phyloP scores from a whole-genome alignment of 257 asterid genomes.

The Sherardia arvensis region DNA sequence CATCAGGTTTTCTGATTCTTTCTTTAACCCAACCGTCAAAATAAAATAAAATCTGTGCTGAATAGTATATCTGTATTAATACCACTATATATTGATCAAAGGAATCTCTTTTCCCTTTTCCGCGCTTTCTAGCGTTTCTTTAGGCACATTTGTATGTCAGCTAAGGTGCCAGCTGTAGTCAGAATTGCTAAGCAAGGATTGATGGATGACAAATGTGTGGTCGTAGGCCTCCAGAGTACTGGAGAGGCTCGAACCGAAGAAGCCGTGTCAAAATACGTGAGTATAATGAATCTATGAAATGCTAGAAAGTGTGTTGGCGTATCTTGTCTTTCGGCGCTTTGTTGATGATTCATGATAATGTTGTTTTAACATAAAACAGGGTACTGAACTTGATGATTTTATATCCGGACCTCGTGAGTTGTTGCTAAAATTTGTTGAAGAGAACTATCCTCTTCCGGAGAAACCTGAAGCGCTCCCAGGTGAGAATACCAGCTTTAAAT shows the following conservation, averaged over 20 bases:
- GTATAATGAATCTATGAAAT: slow-evolving; percentile 17
- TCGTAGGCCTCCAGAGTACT: slow-evolving; percentile 92
- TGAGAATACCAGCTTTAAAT: slow-evolving; percentile 19
- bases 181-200: slow-evolving; percentile 75
- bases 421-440: slow-evolving; percentile 91
- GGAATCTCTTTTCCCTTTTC: slow-evolving; percentile 14
- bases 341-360: not conserved
- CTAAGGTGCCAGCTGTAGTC: slow-evolving; percentile 94
- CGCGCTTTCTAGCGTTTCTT: slow-evolving; percentile 77
- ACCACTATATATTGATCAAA: not conserved
- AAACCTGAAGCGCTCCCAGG: slow-evolving; percentile 89
- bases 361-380: slow-evolving; percentile 25
- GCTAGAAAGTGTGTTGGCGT: not conserved
- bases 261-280: slow-evolving; percentile 87
- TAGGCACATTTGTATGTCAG: slow-evolving; percentile 94
- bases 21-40: too few relatives aligned
- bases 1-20: slow-evolving; percentile 59
- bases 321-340: not conserved
- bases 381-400: slow-evolving; percentile 94
- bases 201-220: slow-evolving; percentile 70
- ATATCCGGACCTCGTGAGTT: slow-evolving; percentile 97
- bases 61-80: too few relatives aligned
- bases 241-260: slow-evolving; percentile 99
- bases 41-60: too few relatives aligned
- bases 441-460: slow-evolving; percentile 89